These are phyloP conservation scores for Plantago rigida DNA, from an alignment of 305 asterid genomes.

Conservation along the genomic window DNA sequence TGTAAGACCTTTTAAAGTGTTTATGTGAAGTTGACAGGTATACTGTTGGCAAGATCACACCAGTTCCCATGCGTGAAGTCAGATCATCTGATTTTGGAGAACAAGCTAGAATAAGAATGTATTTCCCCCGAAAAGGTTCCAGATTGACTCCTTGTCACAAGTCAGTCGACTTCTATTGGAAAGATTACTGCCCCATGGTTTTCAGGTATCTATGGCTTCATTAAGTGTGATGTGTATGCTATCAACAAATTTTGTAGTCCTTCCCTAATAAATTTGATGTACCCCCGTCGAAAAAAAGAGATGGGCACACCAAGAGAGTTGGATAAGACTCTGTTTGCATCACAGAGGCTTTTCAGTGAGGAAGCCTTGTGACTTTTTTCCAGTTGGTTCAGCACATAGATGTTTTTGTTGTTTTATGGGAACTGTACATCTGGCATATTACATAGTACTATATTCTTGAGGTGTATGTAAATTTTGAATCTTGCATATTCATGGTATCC, in stretches of 20 bases:
- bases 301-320: too few relatives aligned
- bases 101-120: slow-evolving; percentile 80
- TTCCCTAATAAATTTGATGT: not conserved
- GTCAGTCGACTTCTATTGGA: slow-evolving; percentile 79
- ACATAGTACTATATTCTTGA: not conserved
- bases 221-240: slow-evolving; percentile 15
- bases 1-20: slow-evolving; percentile 32
- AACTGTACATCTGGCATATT: slow-evolving; percentile 10
- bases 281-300: not conserved
- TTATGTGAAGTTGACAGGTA: slow-evolving; percentile 66
- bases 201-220: slow-evolving; percentile 57
- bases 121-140: slow-evolving; percentile 82
- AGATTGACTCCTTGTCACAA: slow-evolving; percentile 78
- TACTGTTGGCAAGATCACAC: slow-evolving; percentile 91
- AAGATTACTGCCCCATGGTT: slow-evolving; percentile 96
- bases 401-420: slow-evolving; percentile 15
- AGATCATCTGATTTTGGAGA: slow-evolving; percentile 82
- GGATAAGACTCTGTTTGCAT: too few relatives aligned
- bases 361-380: not conserved
- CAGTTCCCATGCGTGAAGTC: slow-evolving; percentile 86
- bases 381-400: not conserved
- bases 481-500: slow-evolving; percentile 25
- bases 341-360: too few relatives aligned
- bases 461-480: slow-evolving; percentile 19
- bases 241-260: not conserved